These are phyloP conservation scores for Ailanthus altissimus DNA, from an alignment of 345 rosid species.

Conservation along the genomic window DNA sequence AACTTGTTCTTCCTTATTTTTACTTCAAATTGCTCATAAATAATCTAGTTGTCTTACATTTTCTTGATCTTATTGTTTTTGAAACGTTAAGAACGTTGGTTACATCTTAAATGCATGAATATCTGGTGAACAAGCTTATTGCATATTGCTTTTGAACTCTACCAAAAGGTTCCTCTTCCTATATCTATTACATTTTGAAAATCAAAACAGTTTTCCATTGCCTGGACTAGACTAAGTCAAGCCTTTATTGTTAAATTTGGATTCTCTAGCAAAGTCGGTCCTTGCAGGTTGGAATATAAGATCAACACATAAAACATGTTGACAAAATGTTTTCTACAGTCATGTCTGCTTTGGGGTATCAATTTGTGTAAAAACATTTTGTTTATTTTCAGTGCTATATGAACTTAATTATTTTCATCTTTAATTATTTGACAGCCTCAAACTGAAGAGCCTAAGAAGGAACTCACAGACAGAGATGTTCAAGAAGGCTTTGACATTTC, in stretches of 20 bases:
- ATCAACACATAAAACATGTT: not conserved
- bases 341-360: not conserved
- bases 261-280: not conserved
- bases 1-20: not conserved
- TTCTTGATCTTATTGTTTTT: not conserved
- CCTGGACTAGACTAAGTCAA: not conserved
- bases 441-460: conserved; percentile 85
- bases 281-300: not conserved
- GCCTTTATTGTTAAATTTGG: not conserved
- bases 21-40: not conserved
- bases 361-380: not conserved
- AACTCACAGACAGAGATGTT: conserved; percentile 77
- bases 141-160: not conserved
- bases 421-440: conserved; percentile 58
- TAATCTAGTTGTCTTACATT: not conserved
- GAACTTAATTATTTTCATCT: conserved; percentile 17
- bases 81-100: not conserved
- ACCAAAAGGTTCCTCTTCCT: not conserved
- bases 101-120: not conserved
- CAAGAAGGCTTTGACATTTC: conserved; percentile 83
- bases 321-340: not conserved
- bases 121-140: not conserved
- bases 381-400: not conserved
- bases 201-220: too few species aligned
- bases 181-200: not conserved